Conservation (phyloP, 2,329 filamentous ascomycete species). For the Stemphylium vesicarium region DNA sequence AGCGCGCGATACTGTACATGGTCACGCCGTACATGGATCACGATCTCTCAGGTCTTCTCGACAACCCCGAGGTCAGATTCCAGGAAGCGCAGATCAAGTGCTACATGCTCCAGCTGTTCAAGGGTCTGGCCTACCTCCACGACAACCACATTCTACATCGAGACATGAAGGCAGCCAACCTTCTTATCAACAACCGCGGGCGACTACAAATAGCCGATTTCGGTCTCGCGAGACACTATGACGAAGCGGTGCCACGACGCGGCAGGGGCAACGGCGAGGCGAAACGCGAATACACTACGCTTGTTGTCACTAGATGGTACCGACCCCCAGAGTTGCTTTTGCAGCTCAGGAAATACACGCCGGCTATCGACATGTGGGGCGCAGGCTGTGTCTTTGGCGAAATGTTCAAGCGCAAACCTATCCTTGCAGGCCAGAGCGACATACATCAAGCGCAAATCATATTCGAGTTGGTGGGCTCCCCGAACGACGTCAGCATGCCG, state of each 20-base stretch:
- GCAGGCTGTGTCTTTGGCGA: conserved; percentile 99
- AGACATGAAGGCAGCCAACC: conserved; percentile 98
- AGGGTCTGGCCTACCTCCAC: conserved; percentile 89
- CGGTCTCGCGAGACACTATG: conserved; percentile 90
- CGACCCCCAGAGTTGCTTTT: conserved; percentile 90
- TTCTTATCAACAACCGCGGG: conserved; percentile 93
- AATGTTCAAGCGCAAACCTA: conserved; percentile 94
- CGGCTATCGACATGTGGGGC: conserved; percentile 97
- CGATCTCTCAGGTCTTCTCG: conserved; percentile 93
- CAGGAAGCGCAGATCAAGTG: conserved; percentile 94
- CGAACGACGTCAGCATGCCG: conserved; percentile 90
- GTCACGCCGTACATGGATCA: conserved; percentile 99
- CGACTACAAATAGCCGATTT: conserved; percentile 98
- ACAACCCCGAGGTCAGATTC: conserved; percentile 89
- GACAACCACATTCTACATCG: conserved; percentile 85
- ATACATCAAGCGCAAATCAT: conserved; percentile 90
- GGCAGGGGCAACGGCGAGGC: conserved; percentile 85
- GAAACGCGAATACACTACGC: conserved; percentile 88
- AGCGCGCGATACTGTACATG: conserved; percentile 92
- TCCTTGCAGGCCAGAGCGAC: conserved; percentile 88
- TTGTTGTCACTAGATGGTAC: conserved; percentile 98
- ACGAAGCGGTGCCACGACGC: conserved; percentile 77
- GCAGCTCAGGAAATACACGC: conserved; percentile 89
- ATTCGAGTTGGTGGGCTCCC: conserved; percentile 89
- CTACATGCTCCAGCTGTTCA: conserved; percentile 91